Base-by-base conservation (phyloP, 257 asterid species). In the Primulina eburnea region DNA sequence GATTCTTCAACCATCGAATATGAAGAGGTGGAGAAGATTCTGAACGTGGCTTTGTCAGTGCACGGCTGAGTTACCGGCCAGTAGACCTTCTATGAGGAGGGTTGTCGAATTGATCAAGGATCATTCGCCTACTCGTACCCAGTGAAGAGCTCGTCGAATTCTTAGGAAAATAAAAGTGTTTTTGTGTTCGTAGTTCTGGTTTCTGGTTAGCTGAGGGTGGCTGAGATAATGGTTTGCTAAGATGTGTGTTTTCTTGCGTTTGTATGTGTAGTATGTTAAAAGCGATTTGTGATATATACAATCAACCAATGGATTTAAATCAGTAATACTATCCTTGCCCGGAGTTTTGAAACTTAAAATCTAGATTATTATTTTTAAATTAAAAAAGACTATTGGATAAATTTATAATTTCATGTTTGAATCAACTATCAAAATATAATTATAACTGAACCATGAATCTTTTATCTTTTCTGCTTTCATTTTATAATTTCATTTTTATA, bases 41-140 rank as follows among this genome's bases (percentile, higher is more conserved):
- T 90, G 62, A 79, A 85, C 17, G 87, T 90, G 70, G 91, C 93
- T 52, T 70, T 85, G 60, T 80, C 75, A n/a, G 17, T 90, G 97
- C 73, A 84, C 85, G 29, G 82, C 90, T 8, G 82, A 81, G 53
- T 75, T 79, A 72, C 95, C 97, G 6, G 59, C 73, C 47, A 78
- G 79, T 77, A 82, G 97, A 72, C 97, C 97, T 7, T 84, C 97
- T 76, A 88, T 90, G 97, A 83, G 91, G 83, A 86, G 82, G 78
- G 93, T 88, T 24, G 86, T 85, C 24, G 95, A 90, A 73, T 40
- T 86, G 85, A 84, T 90, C 70, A 81, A 83, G 74, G 78, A 70
- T 28, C 80, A 52, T 21, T 43, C 79, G 4, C 61, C 58, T 12
- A 21, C 62, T 58, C 80, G 64, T 68, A 47, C 79, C n/a, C 72